Evolutionary conservation across 148 eudicot species (phyloP).

Genomic region (Arctostaphylos glauca): DNA sequence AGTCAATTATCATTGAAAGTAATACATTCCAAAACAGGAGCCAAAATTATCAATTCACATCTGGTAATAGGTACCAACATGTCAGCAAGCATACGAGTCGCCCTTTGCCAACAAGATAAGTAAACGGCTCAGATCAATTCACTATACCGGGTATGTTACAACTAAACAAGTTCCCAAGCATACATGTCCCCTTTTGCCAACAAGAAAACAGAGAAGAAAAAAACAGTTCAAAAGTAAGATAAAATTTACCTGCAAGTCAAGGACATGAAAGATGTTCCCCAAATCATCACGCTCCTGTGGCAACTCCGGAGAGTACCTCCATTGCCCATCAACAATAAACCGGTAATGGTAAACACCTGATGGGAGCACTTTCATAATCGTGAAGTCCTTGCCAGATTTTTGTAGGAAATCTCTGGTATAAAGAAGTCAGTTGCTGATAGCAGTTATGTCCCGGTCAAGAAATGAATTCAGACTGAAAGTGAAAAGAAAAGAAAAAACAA

Average conservation of each 20-base stretch:
- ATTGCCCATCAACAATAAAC: constrained; percentile 77
- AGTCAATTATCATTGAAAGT: background rate
- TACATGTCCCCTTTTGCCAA: background rate
- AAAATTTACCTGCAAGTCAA: constrained; percentile 66
- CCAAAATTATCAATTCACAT: background rate
- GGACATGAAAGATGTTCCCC: constrained; percentile 68
- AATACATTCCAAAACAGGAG: background rate
- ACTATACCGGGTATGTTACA: background rate
- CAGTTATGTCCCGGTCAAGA: background rate
- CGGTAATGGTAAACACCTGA: constrained; percentile 83
- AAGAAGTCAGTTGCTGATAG: background rate
- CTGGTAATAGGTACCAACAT: background rate
- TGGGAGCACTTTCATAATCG: constrained; percentile 79
- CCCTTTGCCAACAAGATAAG: background rate
- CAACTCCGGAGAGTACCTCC: constrained; percentile 66
- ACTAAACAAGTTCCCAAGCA: background rate
- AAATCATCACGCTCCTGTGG: constrained; percentile 70
- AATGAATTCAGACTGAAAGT: background rate
- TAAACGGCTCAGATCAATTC: background rate
- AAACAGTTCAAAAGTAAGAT: background rate
- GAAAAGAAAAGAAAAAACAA: background rate
- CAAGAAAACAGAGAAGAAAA: constrained; percentile 3
- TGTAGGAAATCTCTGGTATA: constrained; percentile 65
- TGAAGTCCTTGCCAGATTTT: constrained; percentile 74
- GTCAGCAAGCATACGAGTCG: background rate